phyloP scores from a whole-genome alignment of 2,329 filamentous ascomycete species.

The Aspergillus ochraceoroseus region DNA sequence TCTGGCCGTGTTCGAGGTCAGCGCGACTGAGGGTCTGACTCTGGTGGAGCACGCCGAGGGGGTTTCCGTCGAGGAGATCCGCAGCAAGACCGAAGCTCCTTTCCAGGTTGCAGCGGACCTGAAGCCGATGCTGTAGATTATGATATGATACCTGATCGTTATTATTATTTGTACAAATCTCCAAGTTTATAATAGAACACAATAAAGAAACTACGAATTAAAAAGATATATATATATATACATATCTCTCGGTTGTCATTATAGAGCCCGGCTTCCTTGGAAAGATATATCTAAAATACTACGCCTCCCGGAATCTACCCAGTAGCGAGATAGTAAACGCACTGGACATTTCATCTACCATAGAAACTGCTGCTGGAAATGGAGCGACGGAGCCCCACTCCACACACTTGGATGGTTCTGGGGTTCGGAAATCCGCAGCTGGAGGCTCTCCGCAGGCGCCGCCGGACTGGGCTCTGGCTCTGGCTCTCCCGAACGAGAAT shows the following conservation, averaged over 20 bases:
- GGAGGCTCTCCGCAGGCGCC: not conserved
- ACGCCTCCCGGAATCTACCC: too few relatives aligned
- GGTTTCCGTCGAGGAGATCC: constrained; percentile 63
- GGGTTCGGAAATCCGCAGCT: not conserved
- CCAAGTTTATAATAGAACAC: not conserved
- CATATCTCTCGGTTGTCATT: too few relatives aligned
- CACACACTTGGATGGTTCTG: constrained; percentile 23
- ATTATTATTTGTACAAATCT: not conserved
- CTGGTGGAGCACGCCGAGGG: constrained; percentile 68
- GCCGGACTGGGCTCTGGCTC: not conserved
- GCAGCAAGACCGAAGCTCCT: constrained; percentile 64
- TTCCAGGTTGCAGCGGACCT: constrained; percentile 61
- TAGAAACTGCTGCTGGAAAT: constrained; percentile 34
- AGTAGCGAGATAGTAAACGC: too few relatives aligned
- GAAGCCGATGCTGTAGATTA: constrained; percentile 47
- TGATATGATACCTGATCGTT: constrained; percentile 7
- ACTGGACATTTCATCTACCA: constrained; percentile 21
- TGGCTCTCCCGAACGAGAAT: not conserved
- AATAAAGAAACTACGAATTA: too few relatives aligned
- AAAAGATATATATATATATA: too few relatives aligned
- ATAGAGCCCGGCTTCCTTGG: too few relatives aligned
- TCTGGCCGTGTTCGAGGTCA: constrained; percentile 68
- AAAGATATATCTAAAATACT: too few relatives aligned
- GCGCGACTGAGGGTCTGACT: constrained; percentile 51
- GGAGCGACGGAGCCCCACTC: constrained; percentile 29